Evolutionary conservation across 1,139 yeast species (phyloP), one percentile per base, ranked within the genome.

Genomic region (Zhuliangozyma blackwelliae): DNA sequence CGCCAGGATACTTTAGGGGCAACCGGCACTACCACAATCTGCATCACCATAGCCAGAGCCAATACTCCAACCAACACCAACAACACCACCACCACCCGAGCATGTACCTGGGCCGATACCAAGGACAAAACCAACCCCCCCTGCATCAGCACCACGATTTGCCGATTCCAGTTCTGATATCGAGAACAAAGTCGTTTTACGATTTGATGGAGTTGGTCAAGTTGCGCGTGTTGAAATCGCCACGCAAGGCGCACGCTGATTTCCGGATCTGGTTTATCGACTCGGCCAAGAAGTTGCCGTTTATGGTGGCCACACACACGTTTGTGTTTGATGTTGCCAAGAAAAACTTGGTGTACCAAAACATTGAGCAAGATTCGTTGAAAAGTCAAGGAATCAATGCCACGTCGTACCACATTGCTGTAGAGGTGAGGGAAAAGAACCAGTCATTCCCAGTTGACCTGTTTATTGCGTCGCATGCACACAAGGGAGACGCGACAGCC

Each of bases 211-310:
- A 59, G 13, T 46, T 53, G 4, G 52, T 67, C 13, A 47, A 54
- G 38, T 37, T 44, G 3, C 39, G 42, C 30, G 40, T 54, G 10
- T 46, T 58, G 29, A 58, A 56, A 36, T 39, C 46, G 10, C 46
- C 50, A 2, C 39, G 39, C 9, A 49, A 47, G 31, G 32, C 51
- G n/a, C 27, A 39, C 12, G 36, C 34, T 7, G 52, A 49, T 25
- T 54, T 58, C 37, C 51, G 76, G 35, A 49, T 68, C 12, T 71
- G 77, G 77, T 61, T 71, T 41, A 51, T 70, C 19, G 56, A 58
- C 30, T 47, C 58, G 20, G 47, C 51, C 5, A 48, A 47, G 23
- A 58, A 54, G 3, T 44, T 55, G 12, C 63, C 68, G 0, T 44
- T 43, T 10, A 32, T 40, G 12, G 52, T 70, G 7, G 46, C 63